phyloP scores from a whole-genome alignment of 352 stramenopile genomes.

The Blastocystis sp. region DNA sequence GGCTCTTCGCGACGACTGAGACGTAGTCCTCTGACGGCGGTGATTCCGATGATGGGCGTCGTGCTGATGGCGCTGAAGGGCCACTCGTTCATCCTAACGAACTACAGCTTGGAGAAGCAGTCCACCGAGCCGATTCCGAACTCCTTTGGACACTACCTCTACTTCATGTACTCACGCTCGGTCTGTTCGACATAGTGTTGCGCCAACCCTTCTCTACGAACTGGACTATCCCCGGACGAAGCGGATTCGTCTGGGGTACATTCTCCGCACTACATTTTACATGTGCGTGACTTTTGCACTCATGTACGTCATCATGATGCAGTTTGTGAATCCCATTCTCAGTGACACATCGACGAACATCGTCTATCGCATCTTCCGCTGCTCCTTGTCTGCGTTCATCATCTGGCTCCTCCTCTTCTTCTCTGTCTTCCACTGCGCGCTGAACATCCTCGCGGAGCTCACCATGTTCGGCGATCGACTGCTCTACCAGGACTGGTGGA shows the following conservation, averaged over 20 bases:
- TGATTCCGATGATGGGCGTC: slow-evolving; percentile 16
- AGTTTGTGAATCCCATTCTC: slow-evolving; percentile 70
- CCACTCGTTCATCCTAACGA: slow-evolving; percentile 62
- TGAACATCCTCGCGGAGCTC: slow-evolving; percentile 87
- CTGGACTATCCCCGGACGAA: slow-evolving; percentile 79
- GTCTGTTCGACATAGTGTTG: slow-evolving; percentile 60
- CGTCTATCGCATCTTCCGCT: slow-evolving; percentile 51
- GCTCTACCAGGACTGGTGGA: slow-evolving; percentile 96
- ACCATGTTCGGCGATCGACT: slow-evolving; percentile 76
- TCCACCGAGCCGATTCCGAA: slow-evolving; percentile 35
- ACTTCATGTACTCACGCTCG: slow-evolving; percentile 67
- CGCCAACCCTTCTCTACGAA: slow-evolving; percentile 86
- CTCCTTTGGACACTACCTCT: slow-evolving; percentile 68
- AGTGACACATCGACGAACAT: slow-evolving; percentile 64
- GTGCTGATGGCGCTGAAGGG: slow-evolving; percentile 54
- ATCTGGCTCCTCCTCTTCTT: slow-evolving; percentile 91
- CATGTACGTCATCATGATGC: slow-evolving; percentile 80
- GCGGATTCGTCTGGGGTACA: slow-evolving; percentile 75
- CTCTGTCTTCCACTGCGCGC: slow-evolving; percentile 88
- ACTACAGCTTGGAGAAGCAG: slow-evolving; percentile 61
- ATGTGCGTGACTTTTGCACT: slow-evolving; percentile 74
- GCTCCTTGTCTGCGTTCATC: slow-evolving; percentile 69
- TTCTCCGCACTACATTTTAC: slow-evolving; percentile 74
- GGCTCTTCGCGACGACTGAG: not conserved
- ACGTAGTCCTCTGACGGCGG: not conserved